Evolutionary conservation across 768 basidiomycete species (phyloP), one percentile per base, ranked within the genome.

Genomic region (Boletus reticuloceps): DNA sequence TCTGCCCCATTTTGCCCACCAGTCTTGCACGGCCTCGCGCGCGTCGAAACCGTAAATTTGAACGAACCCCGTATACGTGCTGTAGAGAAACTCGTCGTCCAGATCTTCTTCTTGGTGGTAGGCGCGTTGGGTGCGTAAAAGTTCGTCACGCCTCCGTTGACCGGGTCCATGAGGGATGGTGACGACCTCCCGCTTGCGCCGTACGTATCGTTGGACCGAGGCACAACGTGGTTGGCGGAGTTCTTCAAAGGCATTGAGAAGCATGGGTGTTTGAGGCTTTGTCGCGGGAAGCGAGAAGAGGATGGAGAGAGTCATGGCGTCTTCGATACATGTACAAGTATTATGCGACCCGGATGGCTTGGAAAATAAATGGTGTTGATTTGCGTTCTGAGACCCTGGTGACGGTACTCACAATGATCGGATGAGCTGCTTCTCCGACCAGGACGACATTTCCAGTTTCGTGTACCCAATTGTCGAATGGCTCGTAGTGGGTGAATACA

Each of bases 401-500:
- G 31, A n/a, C 17, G 16, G 11, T 29, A 51, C 61, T 58, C 48
- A 81, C 83, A 59, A 79, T 64, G 36, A 79, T 68, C 3, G 85
- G 81, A 65, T 85, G 83, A 2, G 80, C 82, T 1, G 83, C 82
- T 58, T 85, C 80, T 32, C 84, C 85, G 20, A 83, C 70, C 7
- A 85, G 63, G 16, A 82, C 80, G 2, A 83, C 72, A 49, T 74
- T 74, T 11, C 77, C 79, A 6, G 72, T 69, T 27, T 81, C 78
- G 58, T 82, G 81, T 2, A 79, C 78, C 69, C 80, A 76, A 29
- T 70, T 76, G 14, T 83, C 80, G 29, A 81, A 69, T 14, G 73
- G 69, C 3, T 68, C 63, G n/a, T 67, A 57, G 31, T 63, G 49
- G 31, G 72, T 71, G 39, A 77, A 69, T 8, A 69, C 56, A 4